These are phyloP conservation scores for Cupressus sempervirens DNA, from an alignment of 75 land plant species.

Conservation along the genomic window DNA sequence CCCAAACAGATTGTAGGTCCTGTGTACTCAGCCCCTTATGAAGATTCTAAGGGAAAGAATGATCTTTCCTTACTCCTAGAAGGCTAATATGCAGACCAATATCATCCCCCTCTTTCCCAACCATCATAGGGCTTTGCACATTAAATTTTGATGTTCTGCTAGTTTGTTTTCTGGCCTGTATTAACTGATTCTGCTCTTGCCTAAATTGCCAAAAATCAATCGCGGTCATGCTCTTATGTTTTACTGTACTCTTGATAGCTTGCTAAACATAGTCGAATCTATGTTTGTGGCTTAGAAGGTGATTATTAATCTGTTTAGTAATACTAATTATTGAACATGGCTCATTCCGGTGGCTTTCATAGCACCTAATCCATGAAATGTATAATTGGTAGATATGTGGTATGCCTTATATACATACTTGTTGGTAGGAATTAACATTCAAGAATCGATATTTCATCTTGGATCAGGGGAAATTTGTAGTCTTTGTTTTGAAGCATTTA, in stretches of 20 bases:
- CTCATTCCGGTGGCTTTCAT: neutral
- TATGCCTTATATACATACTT: neutral
- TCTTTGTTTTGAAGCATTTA: neutral
- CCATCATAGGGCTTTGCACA: too few relatives aligned
- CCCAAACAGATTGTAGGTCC: too few relatives aligned
- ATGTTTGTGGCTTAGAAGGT: neutral
- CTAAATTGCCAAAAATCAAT: too few relatives aligned
- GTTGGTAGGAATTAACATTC: neutral
- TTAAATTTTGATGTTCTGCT: too few relatives aligned
- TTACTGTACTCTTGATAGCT: neutral
- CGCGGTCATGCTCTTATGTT: neutral
- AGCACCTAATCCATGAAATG: neutral
- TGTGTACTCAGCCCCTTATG: too few relatives aligned
- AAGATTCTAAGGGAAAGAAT: too few relatives aligned
- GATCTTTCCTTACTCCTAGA: too few relatives aligned
- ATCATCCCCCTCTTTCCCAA: too few relatives aligned
- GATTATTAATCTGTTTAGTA: neutral
- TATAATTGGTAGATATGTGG: neutral
- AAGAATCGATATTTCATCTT: neutral
- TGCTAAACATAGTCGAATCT: too few relatives aligned
- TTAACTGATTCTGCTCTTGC: too few relatives aligned
- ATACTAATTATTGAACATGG: neutral
- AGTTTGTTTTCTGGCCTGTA: too few relatives aligned
- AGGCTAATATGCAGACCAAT: too few relatives aligned
- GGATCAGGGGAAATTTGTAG: neutral